These are phyloP conservation scores for Fraxinus ornus DNA, from an alignment of 305 asterid genomes.

Conservation along the genomic window DNA sequence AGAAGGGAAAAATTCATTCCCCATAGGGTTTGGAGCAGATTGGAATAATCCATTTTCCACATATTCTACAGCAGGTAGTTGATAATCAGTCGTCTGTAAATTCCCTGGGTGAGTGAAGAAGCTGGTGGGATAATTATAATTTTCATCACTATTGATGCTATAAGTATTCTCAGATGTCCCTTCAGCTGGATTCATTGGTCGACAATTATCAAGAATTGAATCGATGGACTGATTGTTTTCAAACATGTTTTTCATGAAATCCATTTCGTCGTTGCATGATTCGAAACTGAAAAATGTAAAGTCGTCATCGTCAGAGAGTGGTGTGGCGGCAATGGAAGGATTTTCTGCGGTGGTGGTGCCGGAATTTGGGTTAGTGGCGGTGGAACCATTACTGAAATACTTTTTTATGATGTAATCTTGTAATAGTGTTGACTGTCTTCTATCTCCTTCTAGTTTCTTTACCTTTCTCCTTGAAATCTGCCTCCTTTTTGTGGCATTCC, in stretches of 20 bases:
- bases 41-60: background rate
- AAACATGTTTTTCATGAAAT: conserved; percentile 50
- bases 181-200: background rate
- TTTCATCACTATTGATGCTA: background rate
- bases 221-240: conserved; percentile 11
- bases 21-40: background rate
- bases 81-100: background rate
- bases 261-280: conserved; percentile 48
- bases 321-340: background rate
- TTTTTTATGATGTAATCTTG: conserved; percentile 53
- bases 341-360: background rate
- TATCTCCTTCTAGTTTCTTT: conserved; percentile 34
- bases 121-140: background rate
- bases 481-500: conserved; percentile 72
- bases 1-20: background rate
- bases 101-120: background rate
- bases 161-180: background rate
- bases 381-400: conserved; percentile 13
- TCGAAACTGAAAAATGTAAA: conserved; percentile 34
- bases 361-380: background rate
- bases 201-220: background rate
- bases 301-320: conserved; percentile 4
- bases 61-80: background rate
- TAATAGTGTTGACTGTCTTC: conserved; percentile 36
- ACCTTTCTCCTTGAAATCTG: conserved; percentile 44